Percentiles rank a stretch among this genome's conserved stretches.
Conservation (phyloP, 2,329 filamentous ascomycete species). For the Paradendryphiella salina region DNA sequence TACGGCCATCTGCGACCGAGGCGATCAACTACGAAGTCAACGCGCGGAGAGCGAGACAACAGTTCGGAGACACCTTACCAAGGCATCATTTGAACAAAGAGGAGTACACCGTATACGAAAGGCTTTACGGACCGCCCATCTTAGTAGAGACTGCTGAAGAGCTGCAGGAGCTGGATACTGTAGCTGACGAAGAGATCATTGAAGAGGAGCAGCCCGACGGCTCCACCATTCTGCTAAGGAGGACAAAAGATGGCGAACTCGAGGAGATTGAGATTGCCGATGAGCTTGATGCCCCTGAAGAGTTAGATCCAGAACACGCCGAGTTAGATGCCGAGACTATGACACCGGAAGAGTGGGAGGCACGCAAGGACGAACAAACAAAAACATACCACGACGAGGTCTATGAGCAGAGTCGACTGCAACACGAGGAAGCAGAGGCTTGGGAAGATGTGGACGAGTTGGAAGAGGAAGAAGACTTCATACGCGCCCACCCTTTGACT, state of each 20-base stretch:
- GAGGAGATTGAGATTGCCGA: conserved; percentile 61
- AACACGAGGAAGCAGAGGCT: conserved; percentile 49
- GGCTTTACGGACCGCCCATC: conserved; percentile 75
- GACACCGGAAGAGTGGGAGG: conserved; percentile 43
- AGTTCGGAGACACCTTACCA: conserved; percentile 77
- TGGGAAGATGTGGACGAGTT: conserved; percentile 34
- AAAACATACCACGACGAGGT: conserved; percentile 40
- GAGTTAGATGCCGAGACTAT: conserved; percentile 27
- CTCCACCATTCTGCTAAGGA: conserved; percentile 54
- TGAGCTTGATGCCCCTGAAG: conserved; percentile 10
- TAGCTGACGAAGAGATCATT: conserved; percentile 53
- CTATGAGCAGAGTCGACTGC: conserved; percentile 50
- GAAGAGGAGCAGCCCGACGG: conserved; percentile 38
- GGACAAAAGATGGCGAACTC: conserved; percentile 60
- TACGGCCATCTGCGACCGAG: conserved; percentile 21
- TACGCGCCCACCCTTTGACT: conserved; percentile 74
- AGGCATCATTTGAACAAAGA: conserved; percentile 68
- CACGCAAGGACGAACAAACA: conserved; percentile 38
- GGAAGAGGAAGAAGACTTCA: conserved; percentile 46
- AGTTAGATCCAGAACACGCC: conserved; percentile 28
- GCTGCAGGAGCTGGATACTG: conserved; percentile 48
- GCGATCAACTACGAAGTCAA: conserved; percentile 59
- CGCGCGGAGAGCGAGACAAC: conserved; percentile 71
- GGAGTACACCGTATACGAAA: conserved; percentile 75
- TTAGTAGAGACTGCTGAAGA: conserved; percentile 64